phyloP scores from a whole-genome alignment of 768 basidiomycete species.

The Fomitopsis pulvina region DNA sequence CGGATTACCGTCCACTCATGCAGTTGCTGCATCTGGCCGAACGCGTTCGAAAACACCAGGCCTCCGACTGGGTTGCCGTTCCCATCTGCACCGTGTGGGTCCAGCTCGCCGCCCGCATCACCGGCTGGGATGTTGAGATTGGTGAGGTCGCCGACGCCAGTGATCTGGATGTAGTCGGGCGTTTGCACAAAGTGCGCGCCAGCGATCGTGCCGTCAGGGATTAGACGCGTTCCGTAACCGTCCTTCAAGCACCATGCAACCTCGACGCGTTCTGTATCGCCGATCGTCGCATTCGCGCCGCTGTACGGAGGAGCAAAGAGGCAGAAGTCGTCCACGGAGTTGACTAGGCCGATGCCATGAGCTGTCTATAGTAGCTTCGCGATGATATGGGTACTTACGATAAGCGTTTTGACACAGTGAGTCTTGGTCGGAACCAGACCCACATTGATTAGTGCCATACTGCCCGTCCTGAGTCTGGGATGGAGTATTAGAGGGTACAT shows the following conservation, averaged over 20 bases:
- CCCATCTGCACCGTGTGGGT: slow-evolving; percentile 61
- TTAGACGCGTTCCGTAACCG: slow-evolving; percentile 57
- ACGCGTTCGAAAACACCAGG: slow-evolving; percentile 69
- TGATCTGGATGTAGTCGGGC: slow-evolving; percentile 69
- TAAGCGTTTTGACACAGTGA: slow-evolving; percentile 65
- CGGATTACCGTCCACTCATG: slow-evolving; percentile 61
- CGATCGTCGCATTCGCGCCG: slow-evolving; percentile 46
- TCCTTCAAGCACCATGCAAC: slow-evolving; percentile 51
- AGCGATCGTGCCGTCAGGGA: slow-evolving; percentile 65
- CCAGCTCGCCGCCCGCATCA: slow-evolving; percentile 60
- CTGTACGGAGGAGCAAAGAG: slow-evolving; percentile 45
- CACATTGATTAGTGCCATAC: slow-evolving; percentile 60
- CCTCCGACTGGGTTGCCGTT: slow-evolving; percentile 59
- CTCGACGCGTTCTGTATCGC: slow-evolving; percentile 50
- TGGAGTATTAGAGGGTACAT: slow-evolving; percentile 42
- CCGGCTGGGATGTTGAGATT: slow-evolving; percentile 54
- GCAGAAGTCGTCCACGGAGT: slow-evolving; percentile 54
- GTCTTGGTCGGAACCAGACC: slow-evolving; percentile 43
- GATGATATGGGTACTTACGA: slow-evolving; percentile 30
- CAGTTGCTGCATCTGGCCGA: slow-evolving; percentile 49
- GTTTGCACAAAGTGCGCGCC: slow-evolving; percentile 67
- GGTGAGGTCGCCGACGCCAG: slow-evolving; percentile 62
- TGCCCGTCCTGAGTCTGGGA: slow-evolving; percentile 50
- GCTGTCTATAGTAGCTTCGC: neutral
- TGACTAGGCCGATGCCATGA: slow-evolving; percentile 31